Conservation (phyloP, 176 grass and related monocot species). For the Phoenix dactylifera region DNA sequence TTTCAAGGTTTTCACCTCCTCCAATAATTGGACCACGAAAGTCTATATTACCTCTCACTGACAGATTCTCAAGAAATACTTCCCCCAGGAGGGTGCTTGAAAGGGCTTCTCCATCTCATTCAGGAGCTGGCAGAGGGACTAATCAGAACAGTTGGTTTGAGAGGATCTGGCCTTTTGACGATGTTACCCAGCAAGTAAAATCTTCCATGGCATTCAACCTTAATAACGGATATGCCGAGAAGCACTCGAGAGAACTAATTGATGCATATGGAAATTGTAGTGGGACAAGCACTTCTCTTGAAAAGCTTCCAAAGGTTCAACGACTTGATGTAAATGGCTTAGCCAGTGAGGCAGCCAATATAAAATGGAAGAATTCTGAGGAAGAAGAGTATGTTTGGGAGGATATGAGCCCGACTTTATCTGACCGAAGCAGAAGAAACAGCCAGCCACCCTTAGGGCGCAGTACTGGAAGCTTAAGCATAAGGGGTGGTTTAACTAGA, state of each 20-base stretch:
- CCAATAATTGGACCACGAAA: slow-evolving; percentile 20
- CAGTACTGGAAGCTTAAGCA: slow-evolving; percentile 15
- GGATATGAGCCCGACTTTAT: slow-evolving; percentile 94
- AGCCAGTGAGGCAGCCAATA: slow-evolving; percentile 30
- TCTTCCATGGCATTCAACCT: slow-evolving; percentile 24
- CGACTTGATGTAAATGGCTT: slow-evolving; percentile 56
- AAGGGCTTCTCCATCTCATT: slow-evolving; percentile 41
- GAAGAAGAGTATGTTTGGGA: slow-evolving; percentile 97
- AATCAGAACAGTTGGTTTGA: slow-evolving; percentile 40
- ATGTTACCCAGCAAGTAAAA: slow-evolving; percentile 14
- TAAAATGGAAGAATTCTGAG: slow-evolving; percentile 74
- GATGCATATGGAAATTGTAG: slow-evolving; percentile 92
- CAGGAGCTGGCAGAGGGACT: slow-evolving; percentile 35
- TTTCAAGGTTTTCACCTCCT: slow-evolving; percentile 25
- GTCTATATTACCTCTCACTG: slow-evolving; percentile 55
- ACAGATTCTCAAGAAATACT: slow-evolving; percentile 31
- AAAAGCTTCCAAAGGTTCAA: slow-evolving; percentile 60
- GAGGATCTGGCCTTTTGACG: slow-evolving; percentile 22
- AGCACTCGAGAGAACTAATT: slow-evolving; percentile 82
- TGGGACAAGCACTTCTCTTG: slow-evolving; percentile 39
- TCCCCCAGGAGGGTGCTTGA: slow-evolving; percentile 39
- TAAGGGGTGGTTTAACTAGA: slow-evolving; percentile 41
- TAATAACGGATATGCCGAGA: slow-evolving; percentile 59
- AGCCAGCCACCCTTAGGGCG: slow-evolving; percentile 25
- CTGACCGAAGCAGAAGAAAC: slow-evolving; percentile 45